Base-by-base conservation (phyloP, 257 asterid species). In the Fraxinus quadrangulata region DNA sequence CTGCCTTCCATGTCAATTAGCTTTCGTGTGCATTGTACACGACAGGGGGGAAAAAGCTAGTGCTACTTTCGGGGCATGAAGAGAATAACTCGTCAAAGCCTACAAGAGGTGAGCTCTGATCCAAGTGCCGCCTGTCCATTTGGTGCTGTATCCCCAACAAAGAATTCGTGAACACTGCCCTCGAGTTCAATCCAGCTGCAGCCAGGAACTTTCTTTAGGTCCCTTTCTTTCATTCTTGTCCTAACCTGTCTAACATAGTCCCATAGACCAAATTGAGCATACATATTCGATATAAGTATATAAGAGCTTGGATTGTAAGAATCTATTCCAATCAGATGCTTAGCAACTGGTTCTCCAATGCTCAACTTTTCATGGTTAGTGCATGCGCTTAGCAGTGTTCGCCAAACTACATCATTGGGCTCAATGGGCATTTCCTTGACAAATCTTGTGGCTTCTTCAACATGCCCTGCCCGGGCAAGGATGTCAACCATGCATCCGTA, bases 401-500 rank as follows among this genome's bases (percentile, higher is more conserved):
- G 79, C 86, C 85, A 89, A 49, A 94, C 88, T 33, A 90, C 96
- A 33, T 90, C 84, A 73, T 92, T 94, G 28, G 97, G 98, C 85
- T 78, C 76, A 19, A 89, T 77, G 0, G 97, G 97, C 97, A 92
- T 94, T 81, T 81, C 90, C 75, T 84, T 30, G 11, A 92, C 89
- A 73, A 94, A 85, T 39, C 78, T 87, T 30, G 71, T 87, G 65
- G 98, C 98, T 75, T 84, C 90, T 78, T 87, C 89, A 3, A 94
- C 69, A 68, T 47, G 87, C 75, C 97, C 97, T 6, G 90, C 91
- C 67, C 97, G 79, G 80, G 94, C 88, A 54, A 92, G 92, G 54
- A 92, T 83, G 84, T 94, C 98, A 37, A 94, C 93, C 83, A 94
- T 70, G 88, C 97, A 94, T 33, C 97, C 97, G 17, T 90, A 94